Percentiles rank a stretch among this genome's conserved stretches.
These are phyloP conservation scores for Coemansia sp. DNA, from an alignment of 192 early-diverging fungal genomes.

Conservation along the genomic window DNA sequence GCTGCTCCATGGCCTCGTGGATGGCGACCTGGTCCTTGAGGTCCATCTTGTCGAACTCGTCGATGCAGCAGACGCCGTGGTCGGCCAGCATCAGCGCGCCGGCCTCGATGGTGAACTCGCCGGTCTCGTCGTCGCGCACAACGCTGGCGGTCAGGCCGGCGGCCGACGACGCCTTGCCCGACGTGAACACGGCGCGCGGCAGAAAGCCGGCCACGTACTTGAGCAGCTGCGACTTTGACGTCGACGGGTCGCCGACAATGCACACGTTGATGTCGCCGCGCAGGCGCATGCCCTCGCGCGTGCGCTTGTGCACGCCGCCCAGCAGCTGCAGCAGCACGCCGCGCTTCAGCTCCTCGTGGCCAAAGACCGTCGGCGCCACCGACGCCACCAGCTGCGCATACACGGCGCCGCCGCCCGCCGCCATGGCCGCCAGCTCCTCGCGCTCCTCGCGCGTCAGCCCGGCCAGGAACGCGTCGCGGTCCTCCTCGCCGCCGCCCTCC, in stretches of 20 bases:
- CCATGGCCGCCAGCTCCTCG: conserved; percentile 72
- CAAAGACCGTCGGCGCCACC: conserved; percentile 91
- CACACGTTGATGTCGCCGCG: conserved; percentile 99
- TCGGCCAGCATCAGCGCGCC: conserved; percentile 98
- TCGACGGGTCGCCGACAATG: conserved; percentile 94
- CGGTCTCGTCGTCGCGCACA: conserved; percentile 90
- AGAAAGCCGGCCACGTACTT: conserved; percentile 89
- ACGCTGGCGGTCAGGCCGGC: conserved; percentile 96
- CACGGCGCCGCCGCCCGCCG: conserved; percentile 63
- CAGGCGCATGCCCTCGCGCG: conserved; percentile 89
- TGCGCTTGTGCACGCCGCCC: conserved; percentile 95
- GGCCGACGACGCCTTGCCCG: conserved; percentile 81
- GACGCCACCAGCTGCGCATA: conserved; percentile 80
- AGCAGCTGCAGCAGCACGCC: conserved; percentile 91
- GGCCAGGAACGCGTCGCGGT: conserved; percentile 64
- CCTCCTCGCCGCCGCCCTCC: conserved; percentile 65
- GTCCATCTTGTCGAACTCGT: conserved; percentile 99
- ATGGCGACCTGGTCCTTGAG: conserved; percentile 96
- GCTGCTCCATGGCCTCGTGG: conserved; percentile 99
- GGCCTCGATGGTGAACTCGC: conserved; percentile 97
- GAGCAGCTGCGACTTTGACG: conserved; percentile 84
- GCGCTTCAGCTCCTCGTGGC: conserved; percentile 94
- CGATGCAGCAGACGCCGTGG: conserved; percentile 97
- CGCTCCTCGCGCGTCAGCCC: conserved; percentile 73
- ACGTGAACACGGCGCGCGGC: conserved; percentile 92